Evolutionary conservation across 331 rosid species (phyloP), one percentile per base, ranked within the genome.

Genomic region (Arachis monticola): DNA sequence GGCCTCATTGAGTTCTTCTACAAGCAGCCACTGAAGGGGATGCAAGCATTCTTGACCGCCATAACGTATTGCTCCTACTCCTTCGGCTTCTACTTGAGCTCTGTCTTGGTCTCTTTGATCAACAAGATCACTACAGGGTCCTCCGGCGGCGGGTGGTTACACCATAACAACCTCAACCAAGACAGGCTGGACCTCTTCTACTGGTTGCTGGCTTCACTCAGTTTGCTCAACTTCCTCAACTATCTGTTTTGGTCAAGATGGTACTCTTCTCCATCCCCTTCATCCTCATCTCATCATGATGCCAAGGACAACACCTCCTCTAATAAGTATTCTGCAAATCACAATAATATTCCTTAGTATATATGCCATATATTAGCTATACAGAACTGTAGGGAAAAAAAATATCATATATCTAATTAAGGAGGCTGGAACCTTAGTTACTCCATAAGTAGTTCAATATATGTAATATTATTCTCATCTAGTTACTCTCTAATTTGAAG

Each of bases 1-100:
- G 98, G 98, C 3, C 92, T 93, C 17, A 76, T 93, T 48, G 98
- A 93, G 85, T 93, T 93, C 89, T 93, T 93, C 22, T 93, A 93
- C 88, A 93, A 84, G 52, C 97, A 90, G 51, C 82, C 97, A 8
- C 13, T 87, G 85, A 84, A 87, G 60, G 96, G 95, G 72, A 93
- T 90, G 96, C 97, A 93, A 59, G 68, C 98, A 55, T 93, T 93
- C 83, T 82, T 89, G n/a, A 93, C 98, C 3, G 95, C 98, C 51
- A 84, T 90, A 41, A 93, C 97, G 0, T 93, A 93, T 58, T 93
- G 93, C 80, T 93, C 98, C 10, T 93, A 93, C 84, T 90, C 98
- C 0, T 93, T 93, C 76, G 98, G 98, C 2, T 93, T 93, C 76
- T 93, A 82, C 76, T 79, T 93, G 11, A 93, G 98, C 79, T 88